phyloP scores from a whole-genome alignment of 139 green algal species.

The Chlorella vulgaris region DNA sequence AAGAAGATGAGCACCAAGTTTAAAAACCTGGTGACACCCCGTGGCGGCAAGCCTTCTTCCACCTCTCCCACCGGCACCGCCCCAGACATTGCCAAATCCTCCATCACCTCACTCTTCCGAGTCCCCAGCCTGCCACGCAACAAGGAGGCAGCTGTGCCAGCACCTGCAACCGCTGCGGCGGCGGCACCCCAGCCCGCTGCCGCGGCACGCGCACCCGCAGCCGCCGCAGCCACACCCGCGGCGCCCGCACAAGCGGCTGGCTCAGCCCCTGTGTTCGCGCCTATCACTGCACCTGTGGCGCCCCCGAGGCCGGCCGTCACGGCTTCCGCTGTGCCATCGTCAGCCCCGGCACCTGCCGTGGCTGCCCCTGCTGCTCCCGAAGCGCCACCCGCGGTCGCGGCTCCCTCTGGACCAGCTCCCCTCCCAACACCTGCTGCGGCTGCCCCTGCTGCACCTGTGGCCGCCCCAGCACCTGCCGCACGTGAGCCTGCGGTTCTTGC shows the following conservation, averaged over 20 bases:
- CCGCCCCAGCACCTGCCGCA: too few species aligned
- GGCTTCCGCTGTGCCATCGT: too few species aligned
- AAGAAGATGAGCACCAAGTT: slow-evolving; percentile 25
- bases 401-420: too few species aligned
- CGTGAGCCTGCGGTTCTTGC: too few species aligned
- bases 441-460: too few species aligned
- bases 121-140: neutral
- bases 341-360: too few species aligned
- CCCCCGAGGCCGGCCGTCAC: neutral
- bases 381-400: too few species aligned
- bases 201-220: neutral
- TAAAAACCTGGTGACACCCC: slow-evolving; percentile 23
- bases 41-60: slow-evolving; percentile 7
- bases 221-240: neutral
- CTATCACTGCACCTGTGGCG: neutral
- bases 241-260: neutral
- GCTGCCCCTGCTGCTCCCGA: too few species aligned
- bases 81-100: slow-evolving; percentile 2
- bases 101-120: slow-evolving; percentile 6
- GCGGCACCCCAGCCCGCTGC: neutral
- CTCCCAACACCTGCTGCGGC: too few species aligned
- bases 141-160: neutral
- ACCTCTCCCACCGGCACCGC: neutral
- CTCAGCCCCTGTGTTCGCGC: neutral
- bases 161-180: neutral